Evolutionary conservation across 345 rosid genomes (phyloP).

Genomic region (Limnanthes douglasii): DNA sequence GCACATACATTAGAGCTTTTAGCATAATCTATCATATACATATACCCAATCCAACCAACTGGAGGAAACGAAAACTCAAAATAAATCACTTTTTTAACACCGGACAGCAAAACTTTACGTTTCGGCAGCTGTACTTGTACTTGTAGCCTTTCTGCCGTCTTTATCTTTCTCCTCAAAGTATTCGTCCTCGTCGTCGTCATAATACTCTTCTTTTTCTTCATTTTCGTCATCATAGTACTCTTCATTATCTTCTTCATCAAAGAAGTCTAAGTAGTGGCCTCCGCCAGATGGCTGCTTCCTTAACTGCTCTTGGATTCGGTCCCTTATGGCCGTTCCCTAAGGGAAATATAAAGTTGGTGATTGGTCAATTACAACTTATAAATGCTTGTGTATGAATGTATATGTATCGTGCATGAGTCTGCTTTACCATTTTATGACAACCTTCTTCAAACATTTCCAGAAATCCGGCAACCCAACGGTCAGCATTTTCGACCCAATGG

Average conservation of each 20-base stretch:
- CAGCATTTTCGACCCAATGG: slow-evolving; percentile 54
- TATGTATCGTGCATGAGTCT: neutral
- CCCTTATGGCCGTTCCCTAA: slow-evolving; percentile 52
- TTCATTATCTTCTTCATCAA: slow-evolving; percentile 16
- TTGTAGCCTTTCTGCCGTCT: slow-evolving; percentile 8
- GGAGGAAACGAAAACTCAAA: slow-evolving; percentile 2
- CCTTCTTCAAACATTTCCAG: slow-evolving; percentile 66
- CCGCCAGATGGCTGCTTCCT: slow-evolving; percentile 25
- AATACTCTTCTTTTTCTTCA: slow-evolving; percentile 12
- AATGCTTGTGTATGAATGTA: neutral
- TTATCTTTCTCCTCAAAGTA: slow-evolving; percentile 6
- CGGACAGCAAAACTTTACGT: neutral
- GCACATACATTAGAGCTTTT: neutral
- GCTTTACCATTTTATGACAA: slow-evolving; percentile 48
- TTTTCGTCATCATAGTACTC: slow-evolving; percentile 14
- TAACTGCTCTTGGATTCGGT: slow-evolving; percentile 40
- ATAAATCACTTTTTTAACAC: slow-evolving; percentile 3
- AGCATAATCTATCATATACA: neutral
- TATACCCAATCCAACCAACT: neutral
- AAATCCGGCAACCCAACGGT: slow-evolving; percentile 51
- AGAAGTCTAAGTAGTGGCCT: slow-evolving; percentile 10
- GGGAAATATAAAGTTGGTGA: neutral
- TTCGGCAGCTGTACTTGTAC: slow-evolving; percentile 1
- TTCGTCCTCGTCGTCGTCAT: slow-evolving; percentile 3
- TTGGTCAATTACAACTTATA: neutral